phyloP scores from a whole-genome alignment of 257 asterid species.

The Coffea canephora region DNA sequence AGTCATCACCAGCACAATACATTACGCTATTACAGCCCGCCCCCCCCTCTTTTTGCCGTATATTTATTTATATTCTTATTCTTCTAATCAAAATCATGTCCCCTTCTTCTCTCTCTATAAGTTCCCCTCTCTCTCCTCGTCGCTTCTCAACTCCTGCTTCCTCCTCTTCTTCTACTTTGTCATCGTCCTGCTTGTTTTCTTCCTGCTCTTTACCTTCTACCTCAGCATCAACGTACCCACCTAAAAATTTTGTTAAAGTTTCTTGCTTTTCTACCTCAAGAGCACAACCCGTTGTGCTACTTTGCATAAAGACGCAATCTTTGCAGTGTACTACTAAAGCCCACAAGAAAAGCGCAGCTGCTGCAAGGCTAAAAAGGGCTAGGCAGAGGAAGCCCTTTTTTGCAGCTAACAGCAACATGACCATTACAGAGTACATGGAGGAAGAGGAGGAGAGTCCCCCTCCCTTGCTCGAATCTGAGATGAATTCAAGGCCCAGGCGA shows the following conservation, averaged over 20 bases:
- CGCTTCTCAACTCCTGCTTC: slow-evolving; percentile 26
- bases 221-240: neutral
- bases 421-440: slow-evolving; percentile 42
- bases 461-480: slow-evolving; percentile 57
- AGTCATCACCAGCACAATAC: neutral
- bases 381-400: slow-evolving; percentile 33
- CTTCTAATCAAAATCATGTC: slow-evolving; percentile 33
- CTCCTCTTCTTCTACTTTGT: slow-evolving; percentile 20
- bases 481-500: slow-evolving; percentile 65
- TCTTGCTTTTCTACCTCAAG: slow-evolving; percentile 35
- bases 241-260: slow-evolving; percentile 8
- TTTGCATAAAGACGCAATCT: slow-evolving; percentile 30
- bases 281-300: slow-evolving; percentile 35
- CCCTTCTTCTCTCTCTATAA: slow-evolving; percentile 46
- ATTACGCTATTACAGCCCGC: neutral
- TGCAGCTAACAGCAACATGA: slow-evolving; percentile 46
- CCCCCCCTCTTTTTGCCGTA: neutral
- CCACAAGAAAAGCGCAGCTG: slow-evolving; percentile 5
- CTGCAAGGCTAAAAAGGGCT: slow-evolving; percentile 19
- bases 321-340: slow-evolving; percentile 11
- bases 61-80: slow-evolving; percentile 22
- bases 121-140: slow-evolving; percentile 44
- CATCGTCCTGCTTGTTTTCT: slow-evolving; percentile 21
- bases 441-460: slow-evolving; percentile 62
- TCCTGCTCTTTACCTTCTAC: slow-evolving; percentile 18